phyloP scores from a whole-genome alignment of 1,139 yeast genomes.

The Pichia sp. region DNA sequence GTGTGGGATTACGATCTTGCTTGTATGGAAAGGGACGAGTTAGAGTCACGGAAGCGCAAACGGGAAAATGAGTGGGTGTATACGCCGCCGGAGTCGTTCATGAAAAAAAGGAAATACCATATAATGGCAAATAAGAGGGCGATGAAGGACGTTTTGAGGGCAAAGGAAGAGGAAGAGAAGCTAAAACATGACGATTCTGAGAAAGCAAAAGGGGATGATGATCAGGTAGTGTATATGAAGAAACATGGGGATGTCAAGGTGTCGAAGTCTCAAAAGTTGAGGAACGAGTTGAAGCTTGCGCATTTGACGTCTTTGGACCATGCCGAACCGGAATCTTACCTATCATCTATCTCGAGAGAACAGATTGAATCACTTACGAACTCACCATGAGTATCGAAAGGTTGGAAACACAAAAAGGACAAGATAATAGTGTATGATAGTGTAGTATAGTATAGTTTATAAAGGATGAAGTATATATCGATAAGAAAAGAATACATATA shows the following conservation, averaged over 20 bases:
- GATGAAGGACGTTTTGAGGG: conserved; percentile 13
- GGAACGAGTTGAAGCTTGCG: conserved; percentile 15
- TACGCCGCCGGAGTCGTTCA: conserved; percentile 25
- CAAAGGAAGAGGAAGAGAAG: neutral
- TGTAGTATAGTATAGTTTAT: neutral
- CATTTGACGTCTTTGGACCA: conserved; percentile 12
- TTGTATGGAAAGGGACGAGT: conserved; percentile 32
- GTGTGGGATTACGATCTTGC: conserved; percentile 27
- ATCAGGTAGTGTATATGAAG: conserved; percentile 33
- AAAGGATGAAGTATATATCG: conserved; percentile 1
- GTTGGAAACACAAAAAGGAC: neutral
- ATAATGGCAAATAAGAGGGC: conserved; percentile 3
- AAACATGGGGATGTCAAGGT: conserved; percentile 3
- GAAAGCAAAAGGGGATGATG: conserved; percentile 28
- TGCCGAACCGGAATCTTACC: conserved; percentile 4
- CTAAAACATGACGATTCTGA: conserved; percentile 29
- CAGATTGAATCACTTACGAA: conserved; percentile 14
- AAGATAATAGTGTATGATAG: neutral
- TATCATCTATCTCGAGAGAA: conserved; percentile 10
- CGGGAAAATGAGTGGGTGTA: conserved; percentile 18
- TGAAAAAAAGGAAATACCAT: conserved; percentile 8
- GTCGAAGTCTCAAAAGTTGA: conserved; percentile 8
- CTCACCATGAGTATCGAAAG: conserved; percentile 7
- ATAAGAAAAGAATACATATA: neutral
- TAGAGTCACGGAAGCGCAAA: conserved; percentile 23